Evolutionary conservation across 176 grass and related monocot genomes (phyloP).

Genomic region (Musa beccarii): DNA sequence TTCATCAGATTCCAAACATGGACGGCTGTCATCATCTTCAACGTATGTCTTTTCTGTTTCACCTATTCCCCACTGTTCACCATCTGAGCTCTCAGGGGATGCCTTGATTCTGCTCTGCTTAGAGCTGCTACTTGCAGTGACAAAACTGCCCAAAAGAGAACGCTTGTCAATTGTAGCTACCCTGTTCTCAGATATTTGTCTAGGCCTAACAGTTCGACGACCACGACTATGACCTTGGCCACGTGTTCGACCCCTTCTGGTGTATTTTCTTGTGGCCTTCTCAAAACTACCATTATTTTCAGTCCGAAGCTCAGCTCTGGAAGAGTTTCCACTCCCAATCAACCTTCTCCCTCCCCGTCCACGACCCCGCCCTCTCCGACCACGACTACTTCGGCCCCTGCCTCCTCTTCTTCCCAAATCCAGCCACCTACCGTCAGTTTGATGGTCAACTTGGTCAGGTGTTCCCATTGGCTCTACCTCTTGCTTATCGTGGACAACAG

Average conservation of each 20-base stretch:
- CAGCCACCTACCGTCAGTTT: slow-evolving; percentile 13
- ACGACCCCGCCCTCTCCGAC: slow-evolving; percentile 25
- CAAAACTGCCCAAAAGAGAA: slow-evolving; percentile 63
- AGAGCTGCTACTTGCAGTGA: slow-evolving; percentile 36
- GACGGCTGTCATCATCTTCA: slow-evolving; percentile 41
- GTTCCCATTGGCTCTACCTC: slow-evolving; percentile 32
- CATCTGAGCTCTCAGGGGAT: slow-evolving; percentile 68
- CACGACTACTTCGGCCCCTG: slow-evolving; percentile 59
- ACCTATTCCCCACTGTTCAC: slow-evolving; percentile 61
- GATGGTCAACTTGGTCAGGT: slow-evolving; percentile 35
- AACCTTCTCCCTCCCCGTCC: slow-evolving; percentile 54
- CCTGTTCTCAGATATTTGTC: slow-evolving; percentile 46
- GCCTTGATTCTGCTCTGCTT: slow-evolving; percentile 22
- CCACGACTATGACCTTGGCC: slow-evolving; percentile 44
- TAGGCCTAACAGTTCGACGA: slow-evolving; percentile 55
- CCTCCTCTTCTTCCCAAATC: slow-evolving; percentile 39
- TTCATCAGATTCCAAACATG: slow-evolving; percentile 31
- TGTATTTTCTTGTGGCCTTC: slow-evolving; percentile 47
- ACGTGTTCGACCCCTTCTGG: slow-evolving; percentile 38
- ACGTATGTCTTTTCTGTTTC: slow-evolving; percentile 39
- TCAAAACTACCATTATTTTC: slow-evolving; percentile 30
- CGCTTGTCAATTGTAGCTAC: slow-evolving; percentile 45
- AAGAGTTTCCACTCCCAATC: slow-evolving; percentile 39
- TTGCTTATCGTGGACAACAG: slow-evolving; percentile 40
- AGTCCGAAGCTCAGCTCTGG: slow-evolving; percentile 26